Conservation (phyloP, 2,329 filamentous ascomycete genomes). For the Sarocladium brachiariae region DNA sequence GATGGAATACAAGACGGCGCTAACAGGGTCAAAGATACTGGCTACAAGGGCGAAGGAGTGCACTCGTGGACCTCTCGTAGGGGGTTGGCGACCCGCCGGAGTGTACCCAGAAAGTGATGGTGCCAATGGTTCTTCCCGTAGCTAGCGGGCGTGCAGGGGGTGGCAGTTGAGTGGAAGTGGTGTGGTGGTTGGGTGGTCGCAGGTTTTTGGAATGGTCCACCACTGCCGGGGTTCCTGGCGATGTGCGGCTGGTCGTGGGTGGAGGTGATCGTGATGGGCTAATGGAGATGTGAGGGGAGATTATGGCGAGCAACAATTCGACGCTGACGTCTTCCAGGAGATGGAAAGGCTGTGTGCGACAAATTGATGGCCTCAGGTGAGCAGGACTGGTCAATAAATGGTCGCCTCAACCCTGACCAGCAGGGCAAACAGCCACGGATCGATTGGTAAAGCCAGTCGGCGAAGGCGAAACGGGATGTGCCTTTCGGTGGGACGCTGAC, state of each 20-base stretch:
- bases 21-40: constrained; percentile 2
- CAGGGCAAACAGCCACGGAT: not conserved
- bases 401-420: not conserved
- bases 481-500: constrained; percentile 5
- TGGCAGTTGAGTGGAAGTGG: not conserved
- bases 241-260: not conserved
- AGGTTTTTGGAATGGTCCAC: not conserved
- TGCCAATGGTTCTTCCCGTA: not conserved
- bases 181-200: not conserved
- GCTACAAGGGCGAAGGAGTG: not conserved
- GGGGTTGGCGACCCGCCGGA: constrained; percentile 2
- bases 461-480: constrained; percentile 1
- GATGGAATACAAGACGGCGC: not conserved
- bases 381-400: not conserved
- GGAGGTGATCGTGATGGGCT: not conserved
- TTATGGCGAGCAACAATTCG: not conserved
- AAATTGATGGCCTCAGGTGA: not conserved
- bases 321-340: not conserved
- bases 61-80: not conserved
- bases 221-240: not conserved
- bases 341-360: not conserved
- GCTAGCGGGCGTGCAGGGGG: not conserved
- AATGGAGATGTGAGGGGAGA: no score
- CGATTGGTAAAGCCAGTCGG: constrained; percentile 4
- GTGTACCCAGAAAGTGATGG: constrained; percentile 1